Evolutionary conservation across 1,284 basidiomycete species (phyloP).

Genomic region (Moesziomyces sp.): DNA sequence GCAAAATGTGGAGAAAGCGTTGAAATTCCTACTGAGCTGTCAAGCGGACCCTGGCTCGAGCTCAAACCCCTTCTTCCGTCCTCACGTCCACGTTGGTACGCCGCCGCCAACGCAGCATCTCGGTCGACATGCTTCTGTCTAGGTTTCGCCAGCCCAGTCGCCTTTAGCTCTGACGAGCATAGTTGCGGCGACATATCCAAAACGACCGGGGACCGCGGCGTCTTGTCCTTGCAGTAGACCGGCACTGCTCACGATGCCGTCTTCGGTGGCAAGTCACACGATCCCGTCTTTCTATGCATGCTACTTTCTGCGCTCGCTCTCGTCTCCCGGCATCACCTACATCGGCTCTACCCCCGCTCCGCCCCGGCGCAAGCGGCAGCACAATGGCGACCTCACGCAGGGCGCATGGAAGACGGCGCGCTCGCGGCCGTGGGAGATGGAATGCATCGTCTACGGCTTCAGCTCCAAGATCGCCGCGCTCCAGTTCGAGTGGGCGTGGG

Average conservation of each 20-base stretch:
- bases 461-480: constrained; percentile 84
- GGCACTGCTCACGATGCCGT: constrained; percentile 26
- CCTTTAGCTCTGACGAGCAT: too few species aligned
- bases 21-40: too few species aligned
- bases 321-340: constrained; percentile 71
- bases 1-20: too few species aligned
- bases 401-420: constrained; percentile 80
- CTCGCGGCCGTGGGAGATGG: constrained; percentile 86
- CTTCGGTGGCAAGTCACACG: constrained; percentile 71
- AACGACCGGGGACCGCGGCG: too few species aligned
- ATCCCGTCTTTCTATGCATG: constrained; percentile 87
- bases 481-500: constrained; percentile 93
- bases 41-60: too few species aligned
- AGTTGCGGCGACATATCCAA: too few species aligned
- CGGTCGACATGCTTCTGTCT: too few species aligned
- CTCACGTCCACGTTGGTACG: too few species aligned
- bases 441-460: constrained; percentile 87
- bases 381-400: constrained; percentile 82
- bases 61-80: too few species aligned
- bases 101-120: too few species aligned
- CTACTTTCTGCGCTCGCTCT: constrained; percentile 77
- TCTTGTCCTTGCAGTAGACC: too few species aligned
- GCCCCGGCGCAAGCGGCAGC: constrained; percentile 81
- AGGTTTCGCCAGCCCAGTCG: too few species aligned
- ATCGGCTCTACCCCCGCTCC: constrained; percentile 86